Conservation (phyloP, 257 asterid genomes). For the Striga asiatica region DNA sequence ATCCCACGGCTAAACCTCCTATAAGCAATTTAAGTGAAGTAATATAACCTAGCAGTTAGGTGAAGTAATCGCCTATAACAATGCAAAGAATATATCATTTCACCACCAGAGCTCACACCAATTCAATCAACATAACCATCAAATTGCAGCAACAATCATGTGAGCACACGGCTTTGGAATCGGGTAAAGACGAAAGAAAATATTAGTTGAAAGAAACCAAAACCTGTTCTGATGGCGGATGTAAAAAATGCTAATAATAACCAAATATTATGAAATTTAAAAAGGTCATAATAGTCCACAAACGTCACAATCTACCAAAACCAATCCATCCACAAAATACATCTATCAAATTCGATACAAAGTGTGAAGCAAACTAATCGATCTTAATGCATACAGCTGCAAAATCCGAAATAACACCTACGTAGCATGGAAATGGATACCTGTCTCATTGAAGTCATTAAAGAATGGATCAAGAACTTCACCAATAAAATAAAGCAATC, state of each 20-base stretch:
- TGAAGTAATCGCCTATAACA: slow-evolving; percentile 5
- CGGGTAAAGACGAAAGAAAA: neutral
- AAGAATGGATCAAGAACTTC: neutral
- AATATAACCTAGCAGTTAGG: neutral
- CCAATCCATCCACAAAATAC: slow-evolving; percentile 12
- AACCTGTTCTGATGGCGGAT: slow-evolving; percentile 3
- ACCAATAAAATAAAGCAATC: neutral
- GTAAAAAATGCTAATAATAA: slow-evolving; percentile 1
- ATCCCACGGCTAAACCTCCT: neutral
- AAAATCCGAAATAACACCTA: neutral
- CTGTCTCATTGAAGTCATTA: neutral
- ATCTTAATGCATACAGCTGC: slow-evolving; percentile 7
- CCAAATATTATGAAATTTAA: too few species aligned
- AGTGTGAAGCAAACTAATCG: neutral
- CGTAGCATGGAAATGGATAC: neutral
- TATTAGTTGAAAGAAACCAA: slow-evolving; percentile 6
- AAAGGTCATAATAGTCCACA: neutral
- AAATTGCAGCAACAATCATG: neutral
- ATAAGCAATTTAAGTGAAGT: neutral
- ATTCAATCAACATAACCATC: slow-evolving; percentile 5
- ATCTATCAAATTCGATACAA: neutral
- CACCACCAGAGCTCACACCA: slow-evolving; percentile 2
- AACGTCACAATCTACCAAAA: slow-evolving; percentile 13
- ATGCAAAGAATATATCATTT: neutral
- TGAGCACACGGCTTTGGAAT: neutral